phyloP scores from a whole-genome alignment of 179 eudicot species.

The Camellia oleifera region DNA sequence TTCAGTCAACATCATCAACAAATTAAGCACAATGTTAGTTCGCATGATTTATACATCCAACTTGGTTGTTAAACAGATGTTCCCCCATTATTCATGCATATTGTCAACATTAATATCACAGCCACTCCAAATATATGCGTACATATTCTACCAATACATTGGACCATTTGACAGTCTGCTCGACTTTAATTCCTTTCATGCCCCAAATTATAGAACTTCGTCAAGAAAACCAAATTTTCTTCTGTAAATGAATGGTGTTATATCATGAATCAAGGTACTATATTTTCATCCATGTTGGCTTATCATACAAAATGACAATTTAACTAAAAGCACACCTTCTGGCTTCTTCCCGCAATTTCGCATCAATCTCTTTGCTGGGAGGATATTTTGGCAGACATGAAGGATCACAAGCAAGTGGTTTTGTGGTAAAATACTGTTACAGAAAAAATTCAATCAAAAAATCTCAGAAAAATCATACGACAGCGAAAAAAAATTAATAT shows the following conservation, averaged over 20 bases:
- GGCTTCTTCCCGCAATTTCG: slow-evolving; percentile 72
- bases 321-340: slow-evolving; percentile 43
- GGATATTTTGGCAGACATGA: slow-evolving; percentile 81
- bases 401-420: slow-evolving; percentile 79
- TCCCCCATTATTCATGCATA: neutral
- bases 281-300: neutral
- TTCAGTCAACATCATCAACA: neutral
- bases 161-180: neutral
- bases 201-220: neutral
- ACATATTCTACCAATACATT: neutral
- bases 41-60: neutral
- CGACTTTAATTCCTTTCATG: neutral
- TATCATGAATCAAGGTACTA: neutral
- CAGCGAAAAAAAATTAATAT: neutral
- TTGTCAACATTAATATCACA: neutral
- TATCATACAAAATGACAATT: neutral
- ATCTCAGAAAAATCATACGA: neutral
- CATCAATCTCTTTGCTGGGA: slow-evolving; percentile 95
- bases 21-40: neutral
- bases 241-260: neutral
- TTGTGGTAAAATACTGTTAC: slow-evolving; percentile 63
- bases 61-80: neutral
- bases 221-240: neutral
- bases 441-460: neutral
- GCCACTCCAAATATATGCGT: too few species aligned